Evolutionary conservation across 2,329 filamentous ascomycete species (phyloP).

Genomic region (Fusarium redolens): DNA sequence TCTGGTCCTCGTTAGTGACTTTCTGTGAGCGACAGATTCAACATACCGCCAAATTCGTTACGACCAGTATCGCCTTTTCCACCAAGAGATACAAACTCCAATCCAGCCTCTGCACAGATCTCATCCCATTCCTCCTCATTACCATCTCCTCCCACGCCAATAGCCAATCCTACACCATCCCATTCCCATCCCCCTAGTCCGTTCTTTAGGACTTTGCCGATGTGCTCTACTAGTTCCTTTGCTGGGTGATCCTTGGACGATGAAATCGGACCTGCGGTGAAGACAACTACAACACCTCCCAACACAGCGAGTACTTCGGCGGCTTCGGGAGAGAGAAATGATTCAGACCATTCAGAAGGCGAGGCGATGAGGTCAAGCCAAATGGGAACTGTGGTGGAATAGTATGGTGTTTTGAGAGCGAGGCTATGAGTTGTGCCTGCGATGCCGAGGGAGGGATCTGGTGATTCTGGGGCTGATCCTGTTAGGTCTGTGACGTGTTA

Average conservation of each 20-base stretch:
- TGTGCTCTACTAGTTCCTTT: slow-evolving; percentile 60
- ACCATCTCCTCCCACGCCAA: slow-evolving; percentile 63
- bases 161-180: slow-evolving; percentile 72
- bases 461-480: slow-evolving; percentile 54
- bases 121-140: slow-evolving; percentile 72
- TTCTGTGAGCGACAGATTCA: neutral
- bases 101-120: slow-evolving; percentile 63
- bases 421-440: slow-evolving; percentile 71
- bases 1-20: slow-evolving; percentile 55
- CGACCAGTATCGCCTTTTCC: slow-evolving; percentile 52
- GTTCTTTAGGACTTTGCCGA: slow-evolving; percentile 66
- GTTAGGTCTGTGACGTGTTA: slow-evolving; percentile 60
- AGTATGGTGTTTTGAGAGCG: slow-evolving; percentile 69
- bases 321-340: slow-evolving; percentile 71
- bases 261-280: slow-evolving; percentile 42
- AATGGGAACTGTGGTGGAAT: slow-evolving; percentile 68
- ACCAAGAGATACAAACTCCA: slow-evolving; percentile 72
- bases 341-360: slow-evolving; percentile 65
- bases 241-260: slow-evolving; percentile 35
- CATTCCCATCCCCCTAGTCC: slow-evolving; percentile 71
- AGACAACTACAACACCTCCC: slow-evolving; percentile 66
- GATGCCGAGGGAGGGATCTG: slow-evolving; percentile 54
- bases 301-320: slow-evolving; percentile 70
- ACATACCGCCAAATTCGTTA: slow-evolving; percentile 70
- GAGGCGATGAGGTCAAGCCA: slow-evolving; percentile 73